Conservation (phyloP, 73 alveolate genomes). For the Symbiodinium natans region DNA sequence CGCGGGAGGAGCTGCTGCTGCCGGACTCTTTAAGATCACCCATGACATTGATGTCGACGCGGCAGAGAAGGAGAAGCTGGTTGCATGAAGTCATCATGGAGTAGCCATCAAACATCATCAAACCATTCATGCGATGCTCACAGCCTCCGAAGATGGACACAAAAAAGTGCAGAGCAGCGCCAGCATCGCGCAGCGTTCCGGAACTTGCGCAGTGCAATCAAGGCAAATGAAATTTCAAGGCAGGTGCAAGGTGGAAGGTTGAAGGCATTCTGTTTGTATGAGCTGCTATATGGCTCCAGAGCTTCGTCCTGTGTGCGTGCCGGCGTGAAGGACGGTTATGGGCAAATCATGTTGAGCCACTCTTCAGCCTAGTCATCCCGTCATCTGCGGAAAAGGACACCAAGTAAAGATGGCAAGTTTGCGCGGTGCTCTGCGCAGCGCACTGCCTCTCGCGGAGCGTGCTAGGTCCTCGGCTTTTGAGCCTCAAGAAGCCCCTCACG, state of each 20-base stretch:
- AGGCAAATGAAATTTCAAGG: neutral
- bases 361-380: too few species aligned
- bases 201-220: neutral
- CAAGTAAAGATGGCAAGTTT: constrained; percentile 41
- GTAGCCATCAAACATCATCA: too few species aligned
- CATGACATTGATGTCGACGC: constrained; percentile 18
- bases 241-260: too few species aligned
- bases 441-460: constrained; percentile 78
- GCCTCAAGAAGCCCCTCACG: neutral
- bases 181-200: neutral
- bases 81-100: neutral
- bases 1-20: constrained; percentile 44
- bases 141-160: neutral
- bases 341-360: neutral
- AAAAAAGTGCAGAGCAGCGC: neutral
- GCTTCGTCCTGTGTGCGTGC: neutral
- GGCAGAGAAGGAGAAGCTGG: constrained; percentile 22
- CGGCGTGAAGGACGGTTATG: neutral
- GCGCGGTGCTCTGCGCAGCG: constrained; percentile 68
- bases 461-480: neutral
- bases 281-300: neutral
- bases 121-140: too few species aligned
- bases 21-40: constrained; percentile 67
- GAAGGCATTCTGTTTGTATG: neutral
- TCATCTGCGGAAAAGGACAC: constrained; percentile 4